Evolutionary conservation across 768 basidiomycete genomes (phyloP), one percentile per base, ranked within the genome.

Genomic region (Boletus rex-veris): DNA sequence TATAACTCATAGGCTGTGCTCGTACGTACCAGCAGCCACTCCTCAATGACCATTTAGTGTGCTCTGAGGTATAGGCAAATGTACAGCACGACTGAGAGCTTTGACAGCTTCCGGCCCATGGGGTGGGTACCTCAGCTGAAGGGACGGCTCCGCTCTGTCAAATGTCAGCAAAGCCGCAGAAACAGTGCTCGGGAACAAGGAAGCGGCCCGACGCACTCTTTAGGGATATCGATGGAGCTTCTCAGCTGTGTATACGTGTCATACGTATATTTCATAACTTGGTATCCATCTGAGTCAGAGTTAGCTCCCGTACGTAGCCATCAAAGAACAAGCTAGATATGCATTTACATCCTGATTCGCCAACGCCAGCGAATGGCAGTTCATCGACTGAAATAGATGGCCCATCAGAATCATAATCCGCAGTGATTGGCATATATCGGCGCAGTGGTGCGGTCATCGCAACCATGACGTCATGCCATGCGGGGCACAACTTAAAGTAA

Each of bases 301-400:
- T 59, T 19, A 52, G 53, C 19, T 35, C 30, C 21, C n/a, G n/a
- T n/a, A 37, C 47, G 12, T 31, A 26, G 26, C 26, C 26, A 7
- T 28, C 12, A 18, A n/a, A 39, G 16, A 41, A 5, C 16, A 19
- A 42, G 36, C 9, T 36, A 6, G 6, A 16, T 48, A 40, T 37
- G 8, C 9, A 71, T 83, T 58, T 64, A 86, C 86, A 78, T 49
- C 86, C 86, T 2, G 85, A 86, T 61, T 80, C 80, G 28, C 86
- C 85, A 4, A 81, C 73, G 2, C 82, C 81, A 15, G 75, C 73
- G 59, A 83, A 79, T 1, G 81, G 82, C 45, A 82, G 61, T 52
- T 73, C 74, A 14, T 58, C 36, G 21, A 71, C 74, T 74, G 48
- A 24, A 18, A 14, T 11, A 44, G 11, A 5, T 15, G 16, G 26